phyloP scores from a whole-genome alignment of 192 early-diverging fungal genomes.

The Podila horticola region DNA sequence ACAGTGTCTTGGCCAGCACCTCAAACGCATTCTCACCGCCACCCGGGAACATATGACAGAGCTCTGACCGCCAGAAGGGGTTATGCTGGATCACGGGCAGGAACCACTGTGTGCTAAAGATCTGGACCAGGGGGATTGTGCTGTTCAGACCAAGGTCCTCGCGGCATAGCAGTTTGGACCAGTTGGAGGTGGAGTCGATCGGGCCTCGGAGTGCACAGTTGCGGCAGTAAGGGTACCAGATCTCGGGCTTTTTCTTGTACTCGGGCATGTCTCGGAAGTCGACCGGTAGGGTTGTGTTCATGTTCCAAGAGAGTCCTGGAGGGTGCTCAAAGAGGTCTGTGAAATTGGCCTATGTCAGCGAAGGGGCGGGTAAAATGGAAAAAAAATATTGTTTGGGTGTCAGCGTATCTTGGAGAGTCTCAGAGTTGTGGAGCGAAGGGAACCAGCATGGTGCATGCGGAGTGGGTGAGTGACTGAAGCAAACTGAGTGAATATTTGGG shows the following conservation, averaged over 20 bases:
- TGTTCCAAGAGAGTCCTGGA: conserved; percentile 23
- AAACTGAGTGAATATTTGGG: too few species aligned
- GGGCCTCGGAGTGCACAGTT: conserved; percentile 32
- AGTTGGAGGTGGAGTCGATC: conserved; percentile 10
- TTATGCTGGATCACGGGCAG: conserved; percentile 48
- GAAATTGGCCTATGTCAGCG: conserved; percentile 32
- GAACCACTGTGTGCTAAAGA: conserved; percentile 46
- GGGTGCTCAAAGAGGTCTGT: conserved; percentile 41
- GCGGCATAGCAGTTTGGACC: conserved; percentile 33
- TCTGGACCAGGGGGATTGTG: conserved; percentile 12
- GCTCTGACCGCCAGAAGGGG: conserved; percentile 17
- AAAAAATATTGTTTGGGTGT: background rate
- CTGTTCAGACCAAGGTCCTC: conserved; percentile 14
- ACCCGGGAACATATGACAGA: conserved; percentile 43
- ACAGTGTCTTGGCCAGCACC: conserved; percentile 17
- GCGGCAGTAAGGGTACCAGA: conserved; percentile 49
- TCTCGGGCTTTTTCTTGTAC: conserved; percentile 34
- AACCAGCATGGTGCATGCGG: background rate
- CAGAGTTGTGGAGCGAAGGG: background rate
- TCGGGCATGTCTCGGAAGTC: conserved; percentile 1
- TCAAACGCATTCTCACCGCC: conserved; percentile 39
- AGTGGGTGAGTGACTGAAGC: too few species aligned
- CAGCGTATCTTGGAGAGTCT: background rate
- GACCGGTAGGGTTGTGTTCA: conserved; percentile 20
- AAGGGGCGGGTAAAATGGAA: background rate